Evolutionary conservation across 2,329 filamentous ascomycete genomes (phyloP).

Genomic region (Leptographium flavum): DNA sequence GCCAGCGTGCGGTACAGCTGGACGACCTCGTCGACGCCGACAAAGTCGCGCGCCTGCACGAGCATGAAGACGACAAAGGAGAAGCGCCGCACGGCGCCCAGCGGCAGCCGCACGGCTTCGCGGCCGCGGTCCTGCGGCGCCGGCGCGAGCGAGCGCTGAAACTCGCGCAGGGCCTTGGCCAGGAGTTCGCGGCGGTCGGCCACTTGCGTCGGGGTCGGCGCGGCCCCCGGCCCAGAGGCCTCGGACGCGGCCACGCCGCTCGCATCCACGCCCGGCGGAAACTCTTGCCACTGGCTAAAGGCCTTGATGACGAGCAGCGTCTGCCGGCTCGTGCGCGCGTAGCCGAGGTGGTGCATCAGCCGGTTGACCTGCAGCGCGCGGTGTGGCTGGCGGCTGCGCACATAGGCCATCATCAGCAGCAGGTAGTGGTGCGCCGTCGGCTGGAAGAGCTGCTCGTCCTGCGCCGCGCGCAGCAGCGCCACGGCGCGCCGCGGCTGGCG

Average conservation of each 20-base stretch:
- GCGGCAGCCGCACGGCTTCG: conserved; percentile 13
- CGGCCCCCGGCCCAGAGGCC: background rate
- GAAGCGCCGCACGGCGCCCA: conserved; percentile 17
- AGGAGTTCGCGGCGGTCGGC: conserved; percentile 15
- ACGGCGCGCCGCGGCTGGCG: conserved; percentile 35
- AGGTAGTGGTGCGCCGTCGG: conserved; percentile 35
- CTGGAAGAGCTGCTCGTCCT: conserved; percentile 28
- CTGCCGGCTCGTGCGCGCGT: conserved; percentile 27
- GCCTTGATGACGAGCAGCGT: conserved; percentile 29
- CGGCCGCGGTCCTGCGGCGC: conserved; percentile 8
- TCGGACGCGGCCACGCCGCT: background rate
- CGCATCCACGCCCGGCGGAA: conserved; percentile 11
- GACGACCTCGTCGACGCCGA: conserved; percentile 27
- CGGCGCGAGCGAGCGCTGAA: conserved; percentile 26
- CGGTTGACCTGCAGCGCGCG: conserved; percentile 26
- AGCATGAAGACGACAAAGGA: conserved; percentile 27
- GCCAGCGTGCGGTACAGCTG: conserved; percentile 28
- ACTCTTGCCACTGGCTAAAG: conserved; percentile 20
- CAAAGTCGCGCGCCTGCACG: conserved; percentile 23
- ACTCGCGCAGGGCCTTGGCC: conserved; percentile 20
- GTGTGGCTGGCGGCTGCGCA: conserved; percentile 28
- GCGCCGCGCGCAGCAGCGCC: conserved; percentile 29
- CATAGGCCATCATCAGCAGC: conserved; percentile 37
- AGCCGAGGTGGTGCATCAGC: conserved; percentile 27
- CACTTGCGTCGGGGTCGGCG: background rate